These are phyloP conservation scores for Coemansia nantahalensis DNA, from an alignment of 192 early-diverging fungal genomes.

Conservation along the genomic window DNA sequence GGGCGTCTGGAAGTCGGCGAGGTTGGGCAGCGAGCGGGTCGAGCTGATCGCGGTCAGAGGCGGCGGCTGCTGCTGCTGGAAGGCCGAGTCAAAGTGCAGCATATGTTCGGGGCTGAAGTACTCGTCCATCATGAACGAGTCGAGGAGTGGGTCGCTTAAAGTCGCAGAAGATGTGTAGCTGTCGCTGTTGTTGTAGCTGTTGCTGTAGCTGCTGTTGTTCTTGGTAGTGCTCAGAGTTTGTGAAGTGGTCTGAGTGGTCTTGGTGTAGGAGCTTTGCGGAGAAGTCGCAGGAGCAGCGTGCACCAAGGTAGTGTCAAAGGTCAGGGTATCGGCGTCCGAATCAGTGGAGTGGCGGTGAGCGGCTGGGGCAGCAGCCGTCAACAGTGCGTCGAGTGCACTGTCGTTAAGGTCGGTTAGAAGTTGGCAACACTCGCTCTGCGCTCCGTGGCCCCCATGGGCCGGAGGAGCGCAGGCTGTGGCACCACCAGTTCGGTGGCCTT, in stretches of 20 bases:
- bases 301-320: background rate
- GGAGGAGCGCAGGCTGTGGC: slow-evolving; percentile 1
- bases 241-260: too few species aligned
- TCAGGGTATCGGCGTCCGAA: slow-evolving; percentile 41
- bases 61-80: background rate
- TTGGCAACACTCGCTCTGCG: background rate
- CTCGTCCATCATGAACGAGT: slow-evolving; percentile 12
- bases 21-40: slow-evolving; percentile 18
- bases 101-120: slow-evolving; percentile 18
- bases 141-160: slow-evolving; percentile 12
- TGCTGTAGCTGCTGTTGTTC: slow-evolving; percentile 3
- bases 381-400: slow-evolving; percentile 17
- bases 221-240: too few species aligned
- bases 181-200: background rate
- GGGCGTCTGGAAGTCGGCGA: background rate
- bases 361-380: slow-evolving; percentile 17
- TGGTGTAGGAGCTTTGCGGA: too few species aligned
- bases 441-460: background rate
- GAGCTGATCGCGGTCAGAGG: background rate
- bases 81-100: slow-evolving; percentile 6
- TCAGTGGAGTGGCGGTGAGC: slow-evolving; percentile 22
- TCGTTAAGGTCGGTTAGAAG: slow-evolving; percentile 19
- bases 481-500: slow-evolving; percentile 30
- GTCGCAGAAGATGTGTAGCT: background rate
- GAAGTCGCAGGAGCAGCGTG: too few species aligned